Conservation (phyloP, 2,329 filamentous ascomycete species). For the Epichloe typhina region DNA sequence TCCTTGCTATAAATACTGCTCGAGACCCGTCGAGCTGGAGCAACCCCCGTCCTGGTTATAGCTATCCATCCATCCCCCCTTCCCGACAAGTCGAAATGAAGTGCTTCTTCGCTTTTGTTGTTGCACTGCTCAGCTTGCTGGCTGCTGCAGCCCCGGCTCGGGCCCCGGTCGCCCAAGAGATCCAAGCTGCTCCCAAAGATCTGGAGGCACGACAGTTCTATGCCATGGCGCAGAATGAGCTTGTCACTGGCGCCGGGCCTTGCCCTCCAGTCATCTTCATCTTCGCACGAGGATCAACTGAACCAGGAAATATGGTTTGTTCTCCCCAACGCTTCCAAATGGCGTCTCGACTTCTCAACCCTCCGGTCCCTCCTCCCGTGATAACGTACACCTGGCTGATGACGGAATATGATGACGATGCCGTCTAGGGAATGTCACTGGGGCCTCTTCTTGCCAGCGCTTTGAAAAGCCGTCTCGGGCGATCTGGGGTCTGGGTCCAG, state of each 20-base stretch:
- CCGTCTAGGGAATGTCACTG: neutral
- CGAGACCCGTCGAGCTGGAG: too few relatives aligned
- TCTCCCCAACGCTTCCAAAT: constrained; percentile 3
- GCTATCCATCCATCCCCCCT: too few relatives aligned
- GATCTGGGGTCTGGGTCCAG: constrained; percentile 25
- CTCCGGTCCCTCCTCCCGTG: too few relatives aligned
- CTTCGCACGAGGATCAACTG: constrained; percentile 26
- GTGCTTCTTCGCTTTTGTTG: constrained; percentile 7
- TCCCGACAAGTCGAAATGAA: neutral
- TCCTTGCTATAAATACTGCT: too few relatives aligned
- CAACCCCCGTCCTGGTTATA: too few relatives aligned
- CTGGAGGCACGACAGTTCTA: neutral
- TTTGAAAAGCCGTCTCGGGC: constrained; percentile 16
- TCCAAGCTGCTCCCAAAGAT: neutral
- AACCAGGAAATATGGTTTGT: constrained; percentile 26
- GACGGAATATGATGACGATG: too few relatives aligned
- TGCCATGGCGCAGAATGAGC: constrained; percentile 13
- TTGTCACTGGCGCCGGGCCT: constrained; percentile 13
- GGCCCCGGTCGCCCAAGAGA: neutral
- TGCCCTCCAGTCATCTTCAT: constrained; percentile 27
- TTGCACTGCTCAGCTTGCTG: constrained; percentile 8
- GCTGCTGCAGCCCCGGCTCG: constrained; percentile 1
- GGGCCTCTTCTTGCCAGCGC: constrained; percentile 17
- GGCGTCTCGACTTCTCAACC: too few relatives aligned
- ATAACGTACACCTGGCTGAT: too few relatives aligned